phyloP scores from a whole-genome alignment of 2,329 filamentous ascomycete species.

The Didymella lethalis region DNA sequence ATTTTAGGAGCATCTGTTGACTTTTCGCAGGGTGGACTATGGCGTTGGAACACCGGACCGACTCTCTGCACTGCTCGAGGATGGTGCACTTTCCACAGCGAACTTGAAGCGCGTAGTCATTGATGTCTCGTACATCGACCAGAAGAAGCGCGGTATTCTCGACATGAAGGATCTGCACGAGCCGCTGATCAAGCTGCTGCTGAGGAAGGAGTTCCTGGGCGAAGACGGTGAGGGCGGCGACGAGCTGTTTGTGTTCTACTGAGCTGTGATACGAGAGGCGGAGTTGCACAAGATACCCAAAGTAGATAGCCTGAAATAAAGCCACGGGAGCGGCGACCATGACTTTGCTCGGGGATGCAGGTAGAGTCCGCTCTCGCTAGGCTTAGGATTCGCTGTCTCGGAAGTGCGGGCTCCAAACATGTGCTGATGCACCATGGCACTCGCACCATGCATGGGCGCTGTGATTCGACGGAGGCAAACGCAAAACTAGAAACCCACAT shows the following conservation, averaged over 20 bases:
- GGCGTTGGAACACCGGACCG: conserved; percentile 89
- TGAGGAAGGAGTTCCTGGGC: conserved; percentile 70
- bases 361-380: conserved; percentile 5
- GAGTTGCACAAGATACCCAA: conserved; percentile 22
- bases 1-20: background rate
- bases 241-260: conserved; percentile 47
- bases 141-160: conserved; percentile 91
- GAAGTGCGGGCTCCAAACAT: conserved; percentile 19
- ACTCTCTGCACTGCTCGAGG: conserved; percentile 80
- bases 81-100: conserved; percentile 75
- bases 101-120: conserved; percentile 82
- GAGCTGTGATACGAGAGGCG: conserved; percentile 8
- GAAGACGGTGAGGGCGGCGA: conserved; percentile 39
- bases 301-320: conserved; percentile 9
- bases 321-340: background rate
- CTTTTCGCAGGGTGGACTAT: conserved; percentile 73
- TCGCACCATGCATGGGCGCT: conserved; percentile 2
- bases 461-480: conserved; percentile 14
- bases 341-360: background rate
- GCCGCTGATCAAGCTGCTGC: conserved; percentile 78
- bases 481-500: conserved; percentile 17
- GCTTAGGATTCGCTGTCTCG: conserved; percentile 10
- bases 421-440: conserved; percentile 21
- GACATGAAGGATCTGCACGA: conserved; percentile 95
- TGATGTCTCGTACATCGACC: conserved; percentile 91